Base-by-base conservation (phyloP, 148 eudicot species). In the Fagopyrum esculentum region DNA sequence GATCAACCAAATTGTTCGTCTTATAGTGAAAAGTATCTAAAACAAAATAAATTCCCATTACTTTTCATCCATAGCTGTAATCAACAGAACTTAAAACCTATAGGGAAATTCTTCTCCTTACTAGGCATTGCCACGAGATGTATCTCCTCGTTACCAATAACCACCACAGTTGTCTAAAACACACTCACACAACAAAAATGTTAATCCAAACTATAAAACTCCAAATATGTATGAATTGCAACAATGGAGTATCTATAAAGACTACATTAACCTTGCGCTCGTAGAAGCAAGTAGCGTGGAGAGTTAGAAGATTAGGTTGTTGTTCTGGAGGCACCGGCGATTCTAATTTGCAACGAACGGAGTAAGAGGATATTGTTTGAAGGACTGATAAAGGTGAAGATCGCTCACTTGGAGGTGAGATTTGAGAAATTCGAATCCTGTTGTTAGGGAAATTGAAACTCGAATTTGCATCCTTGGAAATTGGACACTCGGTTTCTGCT, bases 51-150 rank as follows among this genome's bases (percentile, higher is more conserved):
- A n/a, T n/a, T n/a, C n/a, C n/a, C n/a, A n/a, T n/a, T n/a, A n/a
- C n/a, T n/a, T n/a, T n/a, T n/a, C n/a, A n/a, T n/a, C n/a, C n/a
- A n/a, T n/a, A n/a, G n/a, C n/a, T n/a, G n/a, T n/a, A n/a, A n/a
- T n/a, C n/a, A n/a, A n/a, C n/a, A n/a, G n/a, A n/a, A n/a, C n/a
- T n/a, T n/a, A n/a, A n/a, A n/a, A n/a, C n/a, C n/a, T n/a, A n/a
- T n/a, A 0, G 98, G 98, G 79, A 90, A 90, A 66, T 84, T 95
- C 86, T 95, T 92, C 82, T 84, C 88, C 81, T 86, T 95, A 56
- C 98, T 95, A 8, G 93, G 91, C 97, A 92, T 92, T 75, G 98
- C 98, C 73, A 92, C 92, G 57, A 95, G 75, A 83, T 95, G 97
- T 44, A 95, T 74, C 86, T 92, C 98, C 79, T 95, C 96, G 29